Evolutionary conservation across 2,329 filamentous ascomycete species (phyloP), one percentile per base, ranked within the genome.

Genomic region (Spiromastix sp.): DNA sequence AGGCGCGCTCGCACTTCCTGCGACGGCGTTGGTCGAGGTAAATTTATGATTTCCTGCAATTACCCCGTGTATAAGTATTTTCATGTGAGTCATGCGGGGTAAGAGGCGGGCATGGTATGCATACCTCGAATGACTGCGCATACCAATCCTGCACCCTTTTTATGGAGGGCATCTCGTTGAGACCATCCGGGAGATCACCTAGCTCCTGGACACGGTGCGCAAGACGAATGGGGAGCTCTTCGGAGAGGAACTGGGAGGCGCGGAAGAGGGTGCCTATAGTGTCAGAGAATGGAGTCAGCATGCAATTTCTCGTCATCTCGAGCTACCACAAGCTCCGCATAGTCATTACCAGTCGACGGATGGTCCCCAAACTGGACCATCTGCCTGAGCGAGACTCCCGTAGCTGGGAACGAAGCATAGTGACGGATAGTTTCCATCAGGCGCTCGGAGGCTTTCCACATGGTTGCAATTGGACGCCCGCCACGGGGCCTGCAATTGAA

Each of bases 281-380:
- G 26, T 7, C 12, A 33, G 13, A 17, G 16, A 21, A 18, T 18
- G 22, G 10, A 12, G 17, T 21, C 30, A 21, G 30, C 17, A 32
- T 8, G 30, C 10, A 16, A n/a, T n/a, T n/a, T n/a, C n/a, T n/a
- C n/a, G n/a, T n/a, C n/a, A n/a, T n/a, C n/a, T n/a, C n/a, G n/a
- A n/a, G n/a, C n/a, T n/a, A n/a, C n/a, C n/a, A n/a, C n/a, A n/a
- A n/a, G n/a, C n/a, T n/a, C n/a, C n/a, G n/a, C n/a, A n/a, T n/a
- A n/a, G n/a, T n/a, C n/a, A n/a, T 53, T 68, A 91, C 85, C 85
- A 50, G 79, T 84, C 11, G 87, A 95, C 35, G 89, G 87, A 59
- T 79, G 84, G 68, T 94, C 86, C 56, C 89, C 89, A 61, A 96
- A 96, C 62, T 96, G 89, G 40, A 96, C 89, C 91, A 98, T 98